Percentiles rank a stretch among this genome's conserved stretches.
Evolutionary conservation across 768 basidiomycete genomes (phyloP).

Genomic region (Lentinus tigrinus): DNA sequence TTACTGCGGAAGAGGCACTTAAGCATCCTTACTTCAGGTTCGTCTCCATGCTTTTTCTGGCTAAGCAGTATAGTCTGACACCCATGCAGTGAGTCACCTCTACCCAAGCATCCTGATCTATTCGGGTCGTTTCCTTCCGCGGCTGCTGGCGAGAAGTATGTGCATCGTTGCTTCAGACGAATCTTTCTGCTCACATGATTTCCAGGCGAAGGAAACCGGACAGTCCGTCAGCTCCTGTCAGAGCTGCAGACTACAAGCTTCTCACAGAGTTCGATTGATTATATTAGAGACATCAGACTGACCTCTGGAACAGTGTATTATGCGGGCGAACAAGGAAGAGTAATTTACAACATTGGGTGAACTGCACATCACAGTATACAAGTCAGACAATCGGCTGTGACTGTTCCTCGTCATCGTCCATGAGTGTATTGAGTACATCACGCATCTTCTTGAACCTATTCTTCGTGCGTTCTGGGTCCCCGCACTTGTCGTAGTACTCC

Average conservation of each 20-base stretch:
- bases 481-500: conserved; percentile 72
- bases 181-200: not conserved
- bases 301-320: not conserved
- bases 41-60: conserved; percentile 23
- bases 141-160: conserved; percentile 93
- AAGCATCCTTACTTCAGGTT: conserved; percentile 92
- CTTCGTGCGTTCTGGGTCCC: conserved; percentile 68
- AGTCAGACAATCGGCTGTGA: not conserved
- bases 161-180: conserved; percentile 8
- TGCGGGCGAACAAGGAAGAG: not conserved
- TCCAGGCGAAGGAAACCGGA: conserved; percentile 73
- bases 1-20: conserved; percentile 87
- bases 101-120: conserved; percentile 94
- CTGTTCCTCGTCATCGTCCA: conserved; percentile 22
- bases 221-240: conserved; percentile 77
- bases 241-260: conserved; percentile 66
- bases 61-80: not conserved
- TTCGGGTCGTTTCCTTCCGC: conserved; percentile 95
- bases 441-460: conserved; percentile 70
- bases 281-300: not conserved
- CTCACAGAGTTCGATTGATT: conserved; percentile 58
- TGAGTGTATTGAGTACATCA: conserved; percentile 30
- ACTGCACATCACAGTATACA: not conserved
- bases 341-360: not conserved
- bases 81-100: conserved; percentile 74